These are phyloP conservation scores for Candida freyschussii DNA, from an alignment of 1,139 yeast genomes.

Conservation along the genomic window DNA sequence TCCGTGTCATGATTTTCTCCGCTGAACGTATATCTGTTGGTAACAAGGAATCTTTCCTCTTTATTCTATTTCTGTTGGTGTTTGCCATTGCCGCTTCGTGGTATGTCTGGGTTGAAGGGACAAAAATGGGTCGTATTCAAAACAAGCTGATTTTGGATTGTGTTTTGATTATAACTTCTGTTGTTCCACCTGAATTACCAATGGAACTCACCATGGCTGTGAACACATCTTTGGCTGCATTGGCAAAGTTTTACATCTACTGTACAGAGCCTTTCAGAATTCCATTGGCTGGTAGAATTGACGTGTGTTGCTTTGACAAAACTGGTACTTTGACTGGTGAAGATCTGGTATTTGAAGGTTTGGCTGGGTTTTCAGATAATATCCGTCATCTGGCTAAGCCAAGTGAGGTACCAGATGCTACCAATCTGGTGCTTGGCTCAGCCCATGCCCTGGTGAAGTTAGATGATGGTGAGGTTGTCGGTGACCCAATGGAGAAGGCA, in stretches of 20 bases:
- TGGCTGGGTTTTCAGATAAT: slow-evolving; percentile 69
- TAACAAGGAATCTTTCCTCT: slow-evolving; percentile 88
- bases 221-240: slow-evolving; percentile 81
- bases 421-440: slow-evolving; percentile 78
- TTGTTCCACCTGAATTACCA: slow-evolving; percentile 98
- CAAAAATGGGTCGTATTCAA: slow-evolving; percentile 90
- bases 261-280: slow-evolving; percentile 99
- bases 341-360: slow-evolving; percentile 92
- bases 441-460: slow-evolving; percentile 93
- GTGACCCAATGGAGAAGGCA: slow-evolving; percentile 99
- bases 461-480: slow-evolving; percentile 96
- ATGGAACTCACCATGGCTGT: slow-evolving; percentile 99
- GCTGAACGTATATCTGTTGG: slow-evolving; percentile 97
- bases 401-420: slow-evolving; percentile 56
- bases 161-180: slow-evolving; percentile 92
- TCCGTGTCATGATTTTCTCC: slow-evolving; percentile 95
- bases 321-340: slow-evolving; percentile 98
- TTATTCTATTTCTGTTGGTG: slow-evolving; percentile 79
- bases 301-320: slow-evolving; percentile 97
- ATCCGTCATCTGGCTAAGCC: slow-evolving; percentile 56
- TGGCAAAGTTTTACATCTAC: slow-evolving; percentile 82
- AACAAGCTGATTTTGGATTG: slow-evolving; percentile 92
- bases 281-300: slow-evolving; percentile 96
- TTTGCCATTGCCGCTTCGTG: slow-evolving; percentile 96
- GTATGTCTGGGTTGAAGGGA: slow-evolving; percentile 99